Conservation (phyloP, 495 filamentous ascomycete species). For the Jackrogersella minutella region DNA sequence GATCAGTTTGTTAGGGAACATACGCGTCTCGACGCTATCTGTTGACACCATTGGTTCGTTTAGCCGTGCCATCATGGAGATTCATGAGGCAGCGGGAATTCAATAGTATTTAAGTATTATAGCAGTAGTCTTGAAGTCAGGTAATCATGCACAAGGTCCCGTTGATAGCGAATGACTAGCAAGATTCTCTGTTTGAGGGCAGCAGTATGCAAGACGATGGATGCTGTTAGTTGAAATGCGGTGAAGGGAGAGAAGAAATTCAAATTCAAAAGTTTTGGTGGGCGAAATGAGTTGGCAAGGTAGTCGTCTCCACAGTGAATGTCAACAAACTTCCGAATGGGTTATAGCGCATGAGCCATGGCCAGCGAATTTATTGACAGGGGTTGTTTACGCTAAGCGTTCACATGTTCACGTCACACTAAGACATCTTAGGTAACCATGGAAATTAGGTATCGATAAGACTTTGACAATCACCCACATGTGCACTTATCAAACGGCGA, state of each 20-base stretch:
- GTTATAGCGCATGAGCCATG: slow-evolving; percentile 29
- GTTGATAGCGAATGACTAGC: slow-evolving; percentile 21
- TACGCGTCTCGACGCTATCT: slow-evolving; percentile 84
- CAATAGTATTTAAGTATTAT: slow-evolving; percentile 25
- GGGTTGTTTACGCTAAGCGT: slow-evolving; percentile 9
- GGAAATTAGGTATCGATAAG: slow-evolving; percentile 20
- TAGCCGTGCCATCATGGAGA: slow-evolving; percentile 80
- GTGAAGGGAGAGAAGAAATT: too few species aligned
- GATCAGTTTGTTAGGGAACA: slow-evolving; percentile 48
- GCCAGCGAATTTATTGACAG: slow-evolving; percentile 11
- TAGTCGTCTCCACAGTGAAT: slow-evolving; percentile 31
- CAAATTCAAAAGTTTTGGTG: slow-evolving; percentile 35
- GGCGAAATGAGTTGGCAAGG: slow-evolving; percentile 39
- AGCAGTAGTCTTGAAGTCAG: slow-evolving; percentile 26
- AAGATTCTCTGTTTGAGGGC: neutral
- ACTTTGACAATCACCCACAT: too few species aligned
- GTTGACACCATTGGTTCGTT: slow-evolving; percentile 77
- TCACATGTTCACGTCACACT: slow-evolving; percentile 27
- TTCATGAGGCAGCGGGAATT: slow-evolving; percentile 36
- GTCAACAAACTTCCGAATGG: slow-evolving; percentile 41
- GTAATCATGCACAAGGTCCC: slow-evolving; percentile 17
- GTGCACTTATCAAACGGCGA: too few species aligned
- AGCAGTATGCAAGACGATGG: slow-evolving; percentile 16
- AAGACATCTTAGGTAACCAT: slow-evolving; percentile 1
- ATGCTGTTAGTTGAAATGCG: slow-evolving; percentile 29